A percentile compares a stretch with the other conserved stretches of the same genome.
These are phyloP conservation scores for Luzula sylvatica DNA, from an alignment of 176 grass and related monocot genomes.

Conservation along the genomic window DNA sequence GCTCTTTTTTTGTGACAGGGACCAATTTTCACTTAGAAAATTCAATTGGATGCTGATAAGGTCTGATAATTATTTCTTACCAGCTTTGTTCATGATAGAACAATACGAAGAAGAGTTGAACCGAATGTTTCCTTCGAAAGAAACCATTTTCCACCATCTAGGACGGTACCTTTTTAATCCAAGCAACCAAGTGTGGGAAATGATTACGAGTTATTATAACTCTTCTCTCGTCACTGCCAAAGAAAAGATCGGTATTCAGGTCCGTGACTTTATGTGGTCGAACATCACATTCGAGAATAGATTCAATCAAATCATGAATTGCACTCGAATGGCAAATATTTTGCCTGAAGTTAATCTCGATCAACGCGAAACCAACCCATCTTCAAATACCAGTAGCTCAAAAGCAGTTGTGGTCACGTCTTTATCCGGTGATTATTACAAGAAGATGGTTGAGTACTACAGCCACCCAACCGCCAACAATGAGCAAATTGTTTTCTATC, in stretches of 20 bases:
- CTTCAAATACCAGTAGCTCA: not conserved
- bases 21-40: conserved; percentile 37
- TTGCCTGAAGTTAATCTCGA: conserved; percentile 13
- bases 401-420: conserved; percentile 41
- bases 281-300: conserved; percentile 26
- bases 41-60: conserved; percentile 57
- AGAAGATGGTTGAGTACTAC: conserved; percentile 34
- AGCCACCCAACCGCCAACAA: conserved; percentile 20
- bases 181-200: conserved; percentile 46
- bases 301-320: conserved; percentile 29
- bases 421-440: conserved; percentile 35
- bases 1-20: conserved; percentile 56
- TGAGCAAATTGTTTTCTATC: conserved; percentile 27
- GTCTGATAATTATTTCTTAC: conserved; percentile 57
- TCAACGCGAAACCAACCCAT: too few relatives aligned
- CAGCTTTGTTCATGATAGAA: conserved; percentile 49
- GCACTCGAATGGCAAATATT: conserved; percentile 33
- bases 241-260: conserved; percentile 38
- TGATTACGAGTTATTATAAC: conserved; percentile 36
- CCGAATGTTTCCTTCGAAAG: conserved; percentile 51
- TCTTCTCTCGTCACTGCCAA: conserved; percentile 39
- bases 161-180: conserved; percentile 63
- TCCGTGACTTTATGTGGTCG: conserved; percentile 27
- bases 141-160: conserved; percentile 62
- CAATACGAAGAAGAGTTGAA: conserved; percentile 47